Evolutionary conservation across 1,284 basidiomycete genomes (phyloP), one percentile per base, ranked within the genome.

Genomic region (Mycena sp.): DNA sequence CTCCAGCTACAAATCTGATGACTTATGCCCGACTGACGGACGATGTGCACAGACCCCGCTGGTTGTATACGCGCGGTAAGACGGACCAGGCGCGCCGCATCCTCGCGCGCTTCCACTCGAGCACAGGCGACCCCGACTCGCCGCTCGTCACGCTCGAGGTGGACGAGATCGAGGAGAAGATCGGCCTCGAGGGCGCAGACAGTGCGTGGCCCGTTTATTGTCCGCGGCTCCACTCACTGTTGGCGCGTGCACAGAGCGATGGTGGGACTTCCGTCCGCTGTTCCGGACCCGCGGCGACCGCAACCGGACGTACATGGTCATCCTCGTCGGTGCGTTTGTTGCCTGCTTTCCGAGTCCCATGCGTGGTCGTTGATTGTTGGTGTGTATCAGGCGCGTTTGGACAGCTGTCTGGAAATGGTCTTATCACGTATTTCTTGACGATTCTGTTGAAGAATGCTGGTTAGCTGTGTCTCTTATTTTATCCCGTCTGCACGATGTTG

Each of bases 241-340:
- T 14, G n/a, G n/a, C 21, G 23, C 6, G 14, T 35, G 7, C 23
- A 6, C 50, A 83, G 82, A 83, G 63, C 70, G 69, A 19, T 86
- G 80, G 79, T 87, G 84, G 85, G 85, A 87, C 69, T 86, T 84
- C 76, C 74, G 84, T 25, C 79, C 82, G 4, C 67, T 87, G 26
- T 84, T 87, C 75, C 76, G 72, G 44, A 83, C 77, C 30, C 72
- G 72, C 10, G 76, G 78, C 7, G 80, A 81, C 69, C 76, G 84
- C 19, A 83, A 83, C 71, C 77, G 85, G n/a, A 77, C 80, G 23
- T 79, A 77, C 55, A 81, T 86, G 78, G 81, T 84, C 49, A 77
- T 83, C 59, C 73, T 86, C 61, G 83, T 85, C 44, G 85, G 83
- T 80, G 61, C 37, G 71, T 68, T n/a, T 29, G n/a, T 11, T 3